Conservation (phyloP, 441 rosid species). For the Rhodomyrtus psidioides region DNA sequence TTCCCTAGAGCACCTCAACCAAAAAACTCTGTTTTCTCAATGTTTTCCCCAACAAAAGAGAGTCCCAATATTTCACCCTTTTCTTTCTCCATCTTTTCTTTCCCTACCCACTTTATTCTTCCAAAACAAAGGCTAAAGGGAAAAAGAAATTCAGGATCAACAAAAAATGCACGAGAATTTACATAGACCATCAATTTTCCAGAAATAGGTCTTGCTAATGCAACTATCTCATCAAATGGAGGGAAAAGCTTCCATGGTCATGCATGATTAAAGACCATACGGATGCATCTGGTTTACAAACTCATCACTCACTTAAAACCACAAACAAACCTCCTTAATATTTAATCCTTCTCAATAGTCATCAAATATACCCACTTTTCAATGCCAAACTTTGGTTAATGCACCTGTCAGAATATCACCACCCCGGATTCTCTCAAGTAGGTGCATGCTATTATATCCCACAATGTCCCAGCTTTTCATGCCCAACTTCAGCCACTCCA, state of each 20-base stretch:
- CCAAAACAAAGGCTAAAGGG: no score
- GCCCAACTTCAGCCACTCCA: background rate
- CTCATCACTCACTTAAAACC: background rate
- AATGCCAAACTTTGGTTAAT: background rate
- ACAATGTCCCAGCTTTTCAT: background rate
- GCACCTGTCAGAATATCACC: background rate
- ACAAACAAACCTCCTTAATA: background rate
- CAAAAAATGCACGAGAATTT: background rate
- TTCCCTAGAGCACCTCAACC: background rate
- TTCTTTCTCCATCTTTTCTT: background rate
- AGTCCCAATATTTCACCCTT: background rate
- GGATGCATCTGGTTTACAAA: background rate
- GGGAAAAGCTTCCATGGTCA: background rate
- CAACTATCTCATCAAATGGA: background rate
- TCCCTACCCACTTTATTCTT: background rate
- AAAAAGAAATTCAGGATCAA: background rate
- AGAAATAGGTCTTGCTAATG: background rate
- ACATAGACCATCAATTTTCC: background rate
- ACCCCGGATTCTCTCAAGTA: background rate
- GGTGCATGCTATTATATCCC: background rate
- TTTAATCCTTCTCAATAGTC: background rate
- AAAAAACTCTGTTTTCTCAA: background rate
- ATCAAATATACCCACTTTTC: background rate
- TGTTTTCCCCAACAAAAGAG: background rate
- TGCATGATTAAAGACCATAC: background rate